These are phyloP conservation scores for Coemansia sp. DNA, from an alignment of 192 early-diverging fungal genomes.

Conservation along the genomic window DNA sequence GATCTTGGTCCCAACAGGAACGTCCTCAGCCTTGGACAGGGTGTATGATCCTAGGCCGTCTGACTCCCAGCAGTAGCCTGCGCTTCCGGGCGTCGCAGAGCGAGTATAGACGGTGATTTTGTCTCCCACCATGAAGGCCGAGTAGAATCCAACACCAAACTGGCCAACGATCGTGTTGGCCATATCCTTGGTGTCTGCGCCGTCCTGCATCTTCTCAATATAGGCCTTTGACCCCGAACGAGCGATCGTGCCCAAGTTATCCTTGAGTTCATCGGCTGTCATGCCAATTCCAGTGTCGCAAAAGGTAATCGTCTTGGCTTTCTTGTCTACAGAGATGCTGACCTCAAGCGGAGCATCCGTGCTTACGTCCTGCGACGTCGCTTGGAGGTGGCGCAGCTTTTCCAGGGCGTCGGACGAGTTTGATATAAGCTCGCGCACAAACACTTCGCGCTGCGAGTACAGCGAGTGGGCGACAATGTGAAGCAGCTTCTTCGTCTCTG, in stretches of 20 bases:
- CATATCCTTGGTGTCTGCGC: slow-evolving; percentile 50
- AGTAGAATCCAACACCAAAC: slow-evolving; percentile 99
- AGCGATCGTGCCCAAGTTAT: slow-evolving; percentile 96
- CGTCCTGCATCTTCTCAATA: slow-evolving; percentile 66
- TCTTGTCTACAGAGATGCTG: slow-evolving; percentile 72
- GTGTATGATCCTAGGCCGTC: slow-evolving; percentile 88
- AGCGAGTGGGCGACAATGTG: slow-evolving; percentile 94
- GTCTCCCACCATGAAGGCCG: slow-evolving; percentile 94
- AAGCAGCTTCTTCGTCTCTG: slow-evolving; percentile 89
- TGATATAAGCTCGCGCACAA: slow-evolving; percentile 94
- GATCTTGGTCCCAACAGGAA: slow-evolving; percentile 94
- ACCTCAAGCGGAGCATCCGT: slow-evolving; percentile 78
- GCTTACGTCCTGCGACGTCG: slow-evolving; percentile 77
- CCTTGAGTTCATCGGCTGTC: slow-evolving; percentile 82
- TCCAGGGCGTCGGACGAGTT: slow-evolving; percentile 97
- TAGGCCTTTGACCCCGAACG: slow-evolving; percentile 91
- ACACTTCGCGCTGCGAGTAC: slow-evolving; percentile 95
- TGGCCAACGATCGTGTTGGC: slow-evolving; percentile 88
- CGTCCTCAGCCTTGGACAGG: slow-evolving; percentile 85
- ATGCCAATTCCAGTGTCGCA: slow-evolving; percentile 95
- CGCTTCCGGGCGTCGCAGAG: slow-evolving; percentile 71
- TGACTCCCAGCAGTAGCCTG: slow-evolving; percentile 94
- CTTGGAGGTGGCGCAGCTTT: slow-evolving; percentile 84
- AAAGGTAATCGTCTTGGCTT: slow-evolving; percentile 75
- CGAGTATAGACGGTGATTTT: slow-evolving; percentile 90